These are phyloP conservation scores for Phanerochaete carnosa DNA, from an alignment of 768 basidiomycete genomes.

Conservation along the genomic window DNA sequence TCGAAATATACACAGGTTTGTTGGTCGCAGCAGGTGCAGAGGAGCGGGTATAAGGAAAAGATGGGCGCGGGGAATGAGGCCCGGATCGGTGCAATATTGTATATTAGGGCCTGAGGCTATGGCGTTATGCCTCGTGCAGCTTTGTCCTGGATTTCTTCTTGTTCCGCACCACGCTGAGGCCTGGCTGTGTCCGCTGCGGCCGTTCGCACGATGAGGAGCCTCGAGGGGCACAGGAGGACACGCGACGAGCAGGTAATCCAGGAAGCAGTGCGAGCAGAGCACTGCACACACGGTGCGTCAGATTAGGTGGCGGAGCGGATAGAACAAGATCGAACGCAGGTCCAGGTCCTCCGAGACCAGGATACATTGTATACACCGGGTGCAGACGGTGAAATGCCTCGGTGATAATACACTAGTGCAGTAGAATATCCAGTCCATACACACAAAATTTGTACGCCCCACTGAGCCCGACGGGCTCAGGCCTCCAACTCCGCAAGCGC, in stretches of 20 bases:
- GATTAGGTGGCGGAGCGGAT: neutral
- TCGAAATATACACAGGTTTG: neutral
- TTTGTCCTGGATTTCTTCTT: neutral
- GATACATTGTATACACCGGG: neutral
- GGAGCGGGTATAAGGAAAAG: neutral
- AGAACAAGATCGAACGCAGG: neutral
- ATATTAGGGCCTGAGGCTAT: neutral
- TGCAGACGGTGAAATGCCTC: neutral
- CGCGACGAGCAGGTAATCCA: neutral
- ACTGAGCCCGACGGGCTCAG: neutral
- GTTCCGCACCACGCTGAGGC: neutral
- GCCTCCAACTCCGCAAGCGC: slow-evolving; percentile 63
- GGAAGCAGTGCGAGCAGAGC: no score
- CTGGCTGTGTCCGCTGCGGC: neutral
- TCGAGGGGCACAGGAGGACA: no score
- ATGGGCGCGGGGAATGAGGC: neutral
- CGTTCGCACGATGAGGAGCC: neutral
- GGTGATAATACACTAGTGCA: neutral
- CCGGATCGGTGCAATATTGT: neutral
- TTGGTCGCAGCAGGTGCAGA: neutral
- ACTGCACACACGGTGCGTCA: neutral
- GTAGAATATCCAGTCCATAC: slow-evolving; percentile 4
- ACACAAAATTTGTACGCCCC: slow-evolving; percentile 1
- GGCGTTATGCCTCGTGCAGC: neutral
- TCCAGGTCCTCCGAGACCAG: neutral